A percentile compares a stretch with the other conserved stretches of the same genome.
Conservation (phyloP, 768 basidiomycete genomes). For the Sarcomyxa edulis region DNA sequence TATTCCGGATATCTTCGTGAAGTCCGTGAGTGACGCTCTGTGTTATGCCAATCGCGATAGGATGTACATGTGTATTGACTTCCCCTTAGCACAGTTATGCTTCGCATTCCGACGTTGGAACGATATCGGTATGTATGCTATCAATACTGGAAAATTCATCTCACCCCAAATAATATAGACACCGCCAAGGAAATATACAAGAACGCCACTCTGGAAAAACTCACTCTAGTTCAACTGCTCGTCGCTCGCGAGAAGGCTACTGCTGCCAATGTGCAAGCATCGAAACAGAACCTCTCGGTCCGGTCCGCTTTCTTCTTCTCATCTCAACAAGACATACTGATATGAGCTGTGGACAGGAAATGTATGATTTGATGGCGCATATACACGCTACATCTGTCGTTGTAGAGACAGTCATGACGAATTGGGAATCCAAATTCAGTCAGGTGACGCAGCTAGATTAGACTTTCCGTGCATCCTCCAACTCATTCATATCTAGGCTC, state of each 20-base stretch:
- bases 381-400: constrained; percentile 7
- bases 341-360: constrained; percentile 14
- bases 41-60: background rate
- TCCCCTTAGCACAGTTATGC: constrained; percentile 61
- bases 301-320: background rate
- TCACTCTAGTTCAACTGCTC: constrained; percentile 42
- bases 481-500: constrained; percentile 1
- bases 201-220: constrained; percentile 58
- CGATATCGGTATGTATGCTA: constrained; percentile 67
- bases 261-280: constrained; percentile 19
- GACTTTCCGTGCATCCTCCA: background rate
- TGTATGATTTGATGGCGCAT: constrained; percentile 17
- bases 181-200: constrained; percentile 61
- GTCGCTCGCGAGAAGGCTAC: constrained; percentile 35
- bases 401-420: background rate
- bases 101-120: constrained; percentile 69
- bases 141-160: no score
- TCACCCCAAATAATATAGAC: no score
- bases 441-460: constrained; percentile 2
- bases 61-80: no score
- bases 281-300: constrained; percentile 24
- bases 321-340: background rate
- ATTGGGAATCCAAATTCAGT: background rate
- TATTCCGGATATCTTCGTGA: constrained; percentile 82
- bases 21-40: constrained; percentile 49